Base-by-base conservation (phyloP, 345 rosid species). In the Euphorbia peplus region DNA sequence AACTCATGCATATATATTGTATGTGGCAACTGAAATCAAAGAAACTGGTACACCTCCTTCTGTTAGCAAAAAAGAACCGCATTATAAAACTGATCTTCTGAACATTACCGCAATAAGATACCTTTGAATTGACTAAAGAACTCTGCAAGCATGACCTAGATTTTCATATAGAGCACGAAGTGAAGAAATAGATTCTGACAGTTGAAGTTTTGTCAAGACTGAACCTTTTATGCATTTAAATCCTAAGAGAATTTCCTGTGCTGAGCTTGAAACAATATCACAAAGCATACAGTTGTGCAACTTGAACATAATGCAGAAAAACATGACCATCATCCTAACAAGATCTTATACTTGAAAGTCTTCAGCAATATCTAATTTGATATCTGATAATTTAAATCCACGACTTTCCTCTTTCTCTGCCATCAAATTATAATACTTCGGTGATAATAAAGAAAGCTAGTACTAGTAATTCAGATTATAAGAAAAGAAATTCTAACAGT, bases 21-120 rank as follows among this genome's bases (percentile, higher is more conserved):
- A 90, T 77, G 75, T 91, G 99, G 80, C 97, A 95, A 50, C 90
- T 75, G 76, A 93, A 88, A 78, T 93, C 95, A 42, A 95, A 89
- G 83, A 89, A 87, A 37, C 96, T 82, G 11, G 78, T 75, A 77
- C 97, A 95, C 79, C 87, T 88, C 76, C 78, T 78, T 73, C 96
- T 89, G 85, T 54, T 35, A n/a, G 69, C 13, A 68, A 68, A 73
- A n/a, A 77, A 24, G 56, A 48, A 68, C 44, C 58, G 10, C 52
- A 32, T 7, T 35, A 19, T 29, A 21, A 46, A 46, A 44, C 41
- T 12, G 35, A 46, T 59, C 19, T 48, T n/a, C 24, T 30, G 65
- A 0, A 61, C 47, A 19, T 21, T 10, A 24, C 26, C 57, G 26
- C 54, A 30, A 16, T 29, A 2, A 35, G n/a, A n/a, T 37, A 60